phyloP scores from a whole-genome alignment of 164 flowering plant genomes.

The Paratinospora sagittata region DNA sequence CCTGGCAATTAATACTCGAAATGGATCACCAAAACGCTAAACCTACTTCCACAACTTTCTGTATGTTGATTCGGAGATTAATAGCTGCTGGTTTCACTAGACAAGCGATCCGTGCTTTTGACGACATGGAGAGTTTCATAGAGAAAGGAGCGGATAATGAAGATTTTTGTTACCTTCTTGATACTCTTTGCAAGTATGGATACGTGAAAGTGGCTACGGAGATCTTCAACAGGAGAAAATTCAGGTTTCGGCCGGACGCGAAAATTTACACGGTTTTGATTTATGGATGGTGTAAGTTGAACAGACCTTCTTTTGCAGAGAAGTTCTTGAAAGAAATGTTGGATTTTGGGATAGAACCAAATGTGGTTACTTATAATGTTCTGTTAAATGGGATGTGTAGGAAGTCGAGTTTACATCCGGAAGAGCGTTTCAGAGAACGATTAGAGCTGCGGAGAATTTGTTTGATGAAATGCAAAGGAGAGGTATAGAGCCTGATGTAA shows the following conservation, averaged over 20 bases:
- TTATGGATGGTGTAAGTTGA: constrained; percentile 86
- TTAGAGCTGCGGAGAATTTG: constrained; percentile 64
- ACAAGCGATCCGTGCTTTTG: constrained; percentile 76
- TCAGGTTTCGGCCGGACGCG: constrained; percentile 25
- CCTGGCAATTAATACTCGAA: constrained; percentile 73
- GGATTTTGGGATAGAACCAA: constrained; percentile 62
- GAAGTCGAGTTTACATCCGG: constrained; percentile 78
- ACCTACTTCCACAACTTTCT: constrained; percentile 46
- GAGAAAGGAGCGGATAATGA: constrained; percentile 16
- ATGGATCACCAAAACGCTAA: constrained; percentile 40
- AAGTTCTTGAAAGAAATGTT: constrained; percentile 68
- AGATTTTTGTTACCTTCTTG: constrained; percentile 49
- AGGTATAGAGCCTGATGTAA: constrained; percentile 91
- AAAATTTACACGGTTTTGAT: constrained; percentile 74
- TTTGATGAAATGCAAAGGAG: constrained; percentile 74
- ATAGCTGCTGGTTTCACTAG: constrained; percentile 77
- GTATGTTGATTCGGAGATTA: constrained; percentile 52
- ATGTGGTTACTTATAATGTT: constrained; percentile 82
- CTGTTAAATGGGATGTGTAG: constrained; percentile 86
- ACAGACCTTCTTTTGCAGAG: constrained; percentile 54
- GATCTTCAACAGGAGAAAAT: constrained; percentile 54
- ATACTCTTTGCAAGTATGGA: constrained; percentile 85
- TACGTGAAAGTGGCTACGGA: constrained; percentile 68
- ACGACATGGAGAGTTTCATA: constrained; percentile 59
- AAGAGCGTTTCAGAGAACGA: constrained; percentile 50